Percentiles rank a stretch among this genome's conserved stretches.
Evolutionary conservation across 495 filamentous ascomycete genomes (phyloP).

Genomic region (Hypoxylon lienhwacheense): DNA sequence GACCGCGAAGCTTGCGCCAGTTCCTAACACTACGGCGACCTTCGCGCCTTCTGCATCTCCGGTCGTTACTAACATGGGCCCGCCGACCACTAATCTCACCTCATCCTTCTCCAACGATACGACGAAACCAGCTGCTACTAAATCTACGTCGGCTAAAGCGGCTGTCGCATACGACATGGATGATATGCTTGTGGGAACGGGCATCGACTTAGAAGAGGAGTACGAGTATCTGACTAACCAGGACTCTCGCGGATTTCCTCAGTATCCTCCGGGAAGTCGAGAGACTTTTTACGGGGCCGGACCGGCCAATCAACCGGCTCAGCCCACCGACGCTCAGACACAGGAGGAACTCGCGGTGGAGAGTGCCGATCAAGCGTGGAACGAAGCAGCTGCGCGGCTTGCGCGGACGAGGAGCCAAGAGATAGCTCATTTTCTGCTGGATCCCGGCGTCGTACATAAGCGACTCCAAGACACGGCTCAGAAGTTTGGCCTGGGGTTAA

Average conservation of each 20-base stretch:
- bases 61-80: slow-evolving; percentile 66
- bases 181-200: slow-evolving; percentile 76
- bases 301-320: slow-evolving; percentile 56
- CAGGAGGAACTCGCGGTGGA: slow-evolving; percentile 56
- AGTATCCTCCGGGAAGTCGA: slow-evolving; percentile 51
- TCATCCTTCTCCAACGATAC: slow-evolving; percentile 26
- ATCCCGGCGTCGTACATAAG: slow-evolving; percentile 47
- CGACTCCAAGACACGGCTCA: slow-evolving; percentile 63
- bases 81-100: slow-evolving; percentile 51
- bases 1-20: slow-evolving; percentile 43
- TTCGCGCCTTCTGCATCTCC: slow-evolving; percentile 30
- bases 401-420: slow-evolving; percentile 52
- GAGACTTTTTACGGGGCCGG: slow-evolving; percentile 62
- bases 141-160: slow-evolving; percentile 67
- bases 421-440: slow-evolving; percentile 44
- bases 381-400: slow-evolving; percentile 47
- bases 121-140: slow-evolving; percentile 54
- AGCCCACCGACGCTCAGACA: slow-evolving; percentile 49
- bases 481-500: slow-evolving; percentile 60
- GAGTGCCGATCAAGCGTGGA: slow-evolving; percentile 50
- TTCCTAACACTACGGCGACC: slow-evolving; percentile 1
- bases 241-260: slow-evolving; percentile 48
- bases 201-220: slow-evolving; percentile 82
- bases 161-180: slow-evolving; percentile 64
- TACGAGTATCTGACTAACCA: slow-evolving; percentile 69